Percentiles rank a stretch among this genome's conserved stretches.
phyloP scores from a whole-genome alignment of 2,329 filamentous ascomycete genomes.

The Coniochaeta sp. region DNA sequence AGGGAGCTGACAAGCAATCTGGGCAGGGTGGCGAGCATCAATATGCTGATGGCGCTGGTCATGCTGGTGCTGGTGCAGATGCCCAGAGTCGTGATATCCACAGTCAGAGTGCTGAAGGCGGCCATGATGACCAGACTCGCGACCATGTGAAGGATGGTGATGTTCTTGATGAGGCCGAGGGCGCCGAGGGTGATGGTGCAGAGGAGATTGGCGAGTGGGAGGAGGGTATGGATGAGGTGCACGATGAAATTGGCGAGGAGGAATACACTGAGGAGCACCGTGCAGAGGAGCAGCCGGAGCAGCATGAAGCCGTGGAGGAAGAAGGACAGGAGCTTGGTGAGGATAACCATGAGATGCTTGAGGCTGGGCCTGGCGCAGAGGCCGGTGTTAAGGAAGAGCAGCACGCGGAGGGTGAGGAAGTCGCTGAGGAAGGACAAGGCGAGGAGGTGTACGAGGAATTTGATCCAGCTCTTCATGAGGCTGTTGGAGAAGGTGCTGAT shows the following conservation, averaged over 20 bases:
- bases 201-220: not conserved
- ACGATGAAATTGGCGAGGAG: not conserved
- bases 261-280: not conserved
- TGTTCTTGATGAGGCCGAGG: not conserved
- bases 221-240: not conserved
- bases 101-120: not conserved
- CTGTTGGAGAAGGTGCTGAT: not conserved
- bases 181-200: not conserved
- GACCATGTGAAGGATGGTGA: slow-evolving; percentile 1
- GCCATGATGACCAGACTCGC: not conserved
- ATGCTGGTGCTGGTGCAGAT: not conserved
- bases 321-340: not conserved
- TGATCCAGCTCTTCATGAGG: not conserved
- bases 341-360: not conserved
- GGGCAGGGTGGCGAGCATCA: not conserved
- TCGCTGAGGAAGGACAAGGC: not conserved
- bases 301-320: not conserved
- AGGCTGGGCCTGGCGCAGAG: not conserved
- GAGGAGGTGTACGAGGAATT: not conserved
- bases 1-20: not conserved
- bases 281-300: not conserved
- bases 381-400: not conserved
- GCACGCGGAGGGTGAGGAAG: not conserved
- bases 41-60: not conserved
- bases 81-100: not conserved